Conservation (phyloP, 1,139 yeast species). For the Yamadazyma atlantica region DNA sequence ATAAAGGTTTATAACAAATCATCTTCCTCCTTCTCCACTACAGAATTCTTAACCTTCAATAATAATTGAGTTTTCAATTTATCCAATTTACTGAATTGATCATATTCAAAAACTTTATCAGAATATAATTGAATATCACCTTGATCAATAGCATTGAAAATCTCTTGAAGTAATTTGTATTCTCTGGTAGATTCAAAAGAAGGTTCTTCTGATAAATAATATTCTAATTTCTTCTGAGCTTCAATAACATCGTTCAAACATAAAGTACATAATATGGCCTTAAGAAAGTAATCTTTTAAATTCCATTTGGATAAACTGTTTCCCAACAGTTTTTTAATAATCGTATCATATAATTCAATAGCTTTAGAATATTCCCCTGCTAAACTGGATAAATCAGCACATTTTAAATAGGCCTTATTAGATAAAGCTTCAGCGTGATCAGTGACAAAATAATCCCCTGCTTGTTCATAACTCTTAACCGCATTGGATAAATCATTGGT, state of each 20-base stretch:
- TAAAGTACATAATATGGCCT: conserved; percentile 76
- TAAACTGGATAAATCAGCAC: conserved; percentile 87
- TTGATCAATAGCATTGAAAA: conserved; percentile 70
- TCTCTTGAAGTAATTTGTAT: conserved; percentile 59
- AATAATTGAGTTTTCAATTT: conserved; percentile 89
- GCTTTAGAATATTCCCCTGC: conserved; percentile 73
- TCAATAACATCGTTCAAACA: conserved; percentile 86
- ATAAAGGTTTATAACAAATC: conserved; percentile 32
- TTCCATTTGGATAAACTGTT: conserved; percentile 86
- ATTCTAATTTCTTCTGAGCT: conserved; percentile 69
- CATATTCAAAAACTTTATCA: conserved; percentile 76
- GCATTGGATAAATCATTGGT: conserved; percentile 69
- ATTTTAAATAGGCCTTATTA: conserved; percentile 82
- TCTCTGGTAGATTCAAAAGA: conserved; percentile 80
- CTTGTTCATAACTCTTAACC: conserved; percentile 77
- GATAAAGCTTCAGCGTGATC: conserved; percentile 93
- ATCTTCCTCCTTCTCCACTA: conserved; percentile 73
- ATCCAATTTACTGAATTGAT: conserved; percentile 86
- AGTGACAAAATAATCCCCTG: conserved; percentile 94
- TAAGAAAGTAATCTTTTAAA: conserved; percentile 85
- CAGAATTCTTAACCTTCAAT: conserved; percentile 74
- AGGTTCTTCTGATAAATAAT: conserved; percentile 71
- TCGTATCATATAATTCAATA: conserved; percentile 68
- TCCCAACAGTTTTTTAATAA: conserved; percentile 73
- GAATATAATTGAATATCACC: conserved; percentile 81